A percentile compares a stretch with the other conserved stretches of the same genome.
Evolutionary conservation across 768 basidiomycete species (phyloP).

Genomic region (Podaxis mareebaensis): DNA sequence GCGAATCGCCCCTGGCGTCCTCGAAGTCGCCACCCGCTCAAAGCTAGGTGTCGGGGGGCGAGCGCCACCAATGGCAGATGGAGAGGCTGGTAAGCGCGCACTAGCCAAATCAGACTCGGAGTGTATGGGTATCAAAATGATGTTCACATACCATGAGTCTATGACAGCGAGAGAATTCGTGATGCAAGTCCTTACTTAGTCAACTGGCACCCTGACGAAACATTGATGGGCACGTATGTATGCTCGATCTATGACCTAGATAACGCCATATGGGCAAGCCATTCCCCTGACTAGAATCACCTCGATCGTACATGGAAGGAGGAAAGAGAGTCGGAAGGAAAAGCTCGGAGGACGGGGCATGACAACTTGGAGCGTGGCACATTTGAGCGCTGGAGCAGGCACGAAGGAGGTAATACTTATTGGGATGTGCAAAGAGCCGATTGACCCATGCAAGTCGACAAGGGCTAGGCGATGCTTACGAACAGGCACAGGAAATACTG

Average conservation of each 20-base stretch:
- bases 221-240: neutral
- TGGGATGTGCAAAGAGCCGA: neutral
- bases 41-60: neutral
- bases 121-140: neutral
- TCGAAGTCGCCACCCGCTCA: neutral
- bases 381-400: neutral
- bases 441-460: neutral
- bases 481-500: neutral
- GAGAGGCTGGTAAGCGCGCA: neutral
- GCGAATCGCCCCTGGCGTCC: no score
- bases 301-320: neutral
- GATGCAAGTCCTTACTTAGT: neutral
- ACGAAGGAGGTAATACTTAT: neutral
- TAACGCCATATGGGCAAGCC: neutral
- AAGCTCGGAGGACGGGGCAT: neutral
- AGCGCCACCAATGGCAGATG: neutral
- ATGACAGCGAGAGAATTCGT: neutral
- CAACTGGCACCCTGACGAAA: neutral
- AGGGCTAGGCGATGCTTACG: neutral
- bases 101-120: neutral
- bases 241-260: neutral
- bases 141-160: neutral
- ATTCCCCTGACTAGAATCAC: neutral
- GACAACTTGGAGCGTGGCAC: neutral
- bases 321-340: conserved; percentile 1